These are phyloP conservation scores for Cladosporium sp. DNA, from an alignment of 2,329 filamentous ascomycete species.

Conservation along the genomic window DNA sequence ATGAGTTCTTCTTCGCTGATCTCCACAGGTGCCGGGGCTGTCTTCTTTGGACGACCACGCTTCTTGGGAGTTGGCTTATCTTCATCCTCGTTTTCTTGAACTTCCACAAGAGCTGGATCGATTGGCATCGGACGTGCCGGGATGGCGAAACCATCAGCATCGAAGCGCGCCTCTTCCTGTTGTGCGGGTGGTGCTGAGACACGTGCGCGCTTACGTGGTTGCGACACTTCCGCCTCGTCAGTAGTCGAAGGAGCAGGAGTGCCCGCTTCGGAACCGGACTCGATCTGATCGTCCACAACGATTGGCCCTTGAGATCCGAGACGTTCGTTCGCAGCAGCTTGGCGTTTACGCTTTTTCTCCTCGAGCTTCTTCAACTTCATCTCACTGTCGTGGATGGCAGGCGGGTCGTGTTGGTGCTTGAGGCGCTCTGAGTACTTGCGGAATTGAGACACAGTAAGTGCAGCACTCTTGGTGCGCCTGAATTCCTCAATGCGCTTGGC, in stretches of 20 bases:
- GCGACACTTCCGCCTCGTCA: conserved; percentile 4
- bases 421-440: conserved; percentile 61
- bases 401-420: conserved; percentile 74
- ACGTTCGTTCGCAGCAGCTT: conserved; percentile 17
- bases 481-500: conserved; percentile 90
- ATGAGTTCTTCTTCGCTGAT: conserved; percentile 43
- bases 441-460: conserved; percentile 84
- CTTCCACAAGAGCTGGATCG: conserved; percentile 17
- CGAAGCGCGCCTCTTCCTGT: conserved; percentile 27
- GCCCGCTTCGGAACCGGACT: conserved; percentile 8
- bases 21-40: conserved; percentile 27
- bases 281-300: conserved; percentile 17
- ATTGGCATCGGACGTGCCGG: conserved; percentile 28
- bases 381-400: conserved; percentile 68
- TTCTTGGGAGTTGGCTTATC: conserved; percentile 27
- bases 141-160: conserved; percentile 40
- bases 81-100: not conserved
- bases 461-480: conserved; percentile 76
- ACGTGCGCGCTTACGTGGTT: conserved; percentile 7
- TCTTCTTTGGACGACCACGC: conserved; percentile 28
- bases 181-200: not conserved
- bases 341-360: conserved; percentile 28
- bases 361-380: conserved; percentile 39
- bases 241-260: conserved; percentile 7
- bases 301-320: conserved; percentile 7